Evolutionary conservation across 2,329 filamentous ascomycete species (phyloP).

Genomic region (Trichophaea hybrida): DNA sequence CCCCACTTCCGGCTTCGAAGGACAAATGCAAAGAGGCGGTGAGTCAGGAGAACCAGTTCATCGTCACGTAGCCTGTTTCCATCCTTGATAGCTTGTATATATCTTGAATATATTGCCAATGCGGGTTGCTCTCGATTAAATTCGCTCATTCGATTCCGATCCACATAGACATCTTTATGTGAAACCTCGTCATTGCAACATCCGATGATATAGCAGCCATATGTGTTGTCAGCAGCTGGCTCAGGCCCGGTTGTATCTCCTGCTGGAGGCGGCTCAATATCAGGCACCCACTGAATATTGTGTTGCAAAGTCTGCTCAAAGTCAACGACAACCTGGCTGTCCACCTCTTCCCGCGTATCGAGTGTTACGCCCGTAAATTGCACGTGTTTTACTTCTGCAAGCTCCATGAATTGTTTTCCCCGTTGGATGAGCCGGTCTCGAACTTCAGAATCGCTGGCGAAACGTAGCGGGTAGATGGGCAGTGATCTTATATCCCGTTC

Average conservation of each 20-base stretch:
- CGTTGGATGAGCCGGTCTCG: neutral
- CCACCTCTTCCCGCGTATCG: constrained; percentile 5
- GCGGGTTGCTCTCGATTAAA: neutral
- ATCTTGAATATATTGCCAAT: neutral
- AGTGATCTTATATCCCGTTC: constrained; percentile 4
- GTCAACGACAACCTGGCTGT: constrained; percentile 8
- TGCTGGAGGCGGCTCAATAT: neutral
- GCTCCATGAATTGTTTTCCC: neutral
- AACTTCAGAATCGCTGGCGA: neutral
- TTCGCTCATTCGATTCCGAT: neutral
- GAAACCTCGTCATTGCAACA: neutral
- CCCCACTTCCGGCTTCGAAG: constrained; percentile 31
- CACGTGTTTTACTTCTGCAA: neutral
- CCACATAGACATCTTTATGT: neutral
- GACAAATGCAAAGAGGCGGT: constrained; percentile 30
- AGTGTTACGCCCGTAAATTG: constrained; percentile 6
- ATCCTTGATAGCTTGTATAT: neutral
- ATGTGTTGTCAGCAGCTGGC: neutral
- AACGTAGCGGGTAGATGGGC: constrained; percentile 4
- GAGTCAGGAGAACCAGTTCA: constrained; percentile 29
- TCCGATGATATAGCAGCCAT: neutral
- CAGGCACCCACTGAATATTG: neutral
- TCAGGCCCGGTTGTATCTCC: neutral
- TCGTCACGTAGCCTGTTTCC: constrained; percentile 16
- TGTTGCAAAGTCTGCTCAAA: constrained; percentile 2